Evolutionary conservation across 2,329 filamentous ascomycete species (phyloP).

Genomic region (Tympanopsis confertula): DNA sequence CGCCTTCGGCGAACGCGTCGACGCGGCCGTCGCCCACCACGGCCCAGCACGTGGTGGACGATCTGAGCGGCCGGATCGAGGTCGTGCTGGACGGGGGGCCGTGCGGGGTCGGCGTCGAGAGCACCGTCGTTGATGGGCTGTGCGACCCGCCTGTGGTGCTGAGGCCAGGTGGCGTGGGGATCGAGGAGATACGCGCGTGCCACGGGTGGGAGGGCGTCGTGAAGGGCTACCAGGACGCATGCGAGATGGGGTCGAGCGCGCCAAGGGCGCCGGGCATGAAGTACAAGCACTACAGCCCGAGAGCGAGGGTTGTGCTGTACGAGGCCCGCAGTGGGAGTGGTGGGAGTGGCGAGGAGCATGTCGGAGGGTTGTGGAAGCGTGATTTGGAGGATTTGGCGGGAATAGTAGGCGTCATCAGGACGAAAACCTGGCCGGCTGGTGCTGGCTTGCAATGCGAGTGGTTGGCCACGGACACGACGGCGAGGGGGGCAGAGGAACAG

Average conservation of each 20-base stretch:
- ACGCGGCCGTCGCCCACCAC: slow-evolving; percentile 87
- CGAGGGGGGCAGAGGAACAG: slow-evolving; percentile 10
- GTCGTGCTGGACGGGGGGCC: slow-evolving; percentile 80
- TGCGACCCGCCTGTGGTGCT: slow-evolving; percentile 71
- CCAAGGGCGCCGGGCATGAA: slow-evolving; percentile 96
- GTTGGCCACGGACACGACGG: slow-evolving; percentile 17
- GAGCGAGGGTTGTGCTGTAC: slow-evolving; percentile 74
- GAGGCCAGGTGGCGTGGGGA: slow-evolving; percentile 73
- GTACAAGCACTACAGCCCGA: slow-evolving; percentile 93
- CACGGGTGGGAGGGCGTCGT: slow-evolving; percentile 71
- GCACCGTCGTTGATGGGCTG: slow-evolving; percentile 88
- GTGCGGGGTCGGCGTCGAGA: slow-evolving; percentile 85
- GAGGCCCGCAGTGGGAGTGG: slow-evolving; percentile 35
- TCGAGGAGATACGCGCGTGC: slow-evolving; percentile 65
- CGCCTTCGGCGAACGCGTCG: slow-evolving; percentile 86
- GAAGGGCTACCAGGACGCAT: slow-evolving; percentile 68
- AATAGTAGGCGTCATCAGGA: slow-evolving; percentile 42
- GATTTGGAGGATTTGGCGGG: slow-evolving; percentile 5
- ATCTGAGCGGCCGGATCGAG: slow-evolving; percentile 71
- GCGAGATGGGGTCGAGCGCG: slow-evolving; percentile 39
- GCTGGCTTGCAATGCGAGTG: slow-evolving; percentile 24
- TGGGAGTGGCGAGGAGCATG: slow-evolving; percentile 23
- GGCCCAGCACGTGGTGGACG: slow-evolving; percentile 78
- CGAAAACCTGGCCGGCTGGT: slow-evolving; percentile 35
- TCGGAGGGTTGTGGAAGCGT: slow-evolving; percentile 9